These are phyloP conservation scores for Cinnamomum micranthum DNA, from an alignment of 164 flowering plant species.

Conservation along the genomic window DNA sequence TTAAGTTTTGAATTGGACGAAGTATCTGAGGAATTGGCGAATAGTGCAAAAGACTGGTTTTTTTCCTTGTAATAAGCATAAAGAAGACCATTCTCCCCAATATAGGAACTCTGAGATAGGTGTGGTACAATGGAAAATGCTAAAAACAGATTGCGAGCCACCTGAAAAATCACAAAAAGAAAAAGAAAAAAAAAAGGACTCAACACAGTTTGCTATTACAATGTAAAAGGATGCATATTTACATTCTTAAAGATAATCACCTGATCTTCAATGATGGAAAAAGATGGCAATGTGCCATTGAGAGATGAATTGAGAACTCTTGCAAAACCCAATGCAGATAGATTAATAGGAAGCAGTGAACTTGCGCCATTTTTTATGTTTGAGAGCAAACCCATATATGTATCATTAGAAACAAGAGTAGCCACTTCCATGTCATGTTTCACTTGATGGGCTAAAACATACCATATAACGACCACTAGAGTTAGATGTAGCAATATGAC, in stretches of 20 bases:
- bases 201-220: neutral
- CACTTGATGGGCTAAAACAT: neutral
- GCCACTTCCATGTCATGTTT: slow-evolving; percentile 14
- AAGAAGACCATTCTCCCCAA: slow-evolving; percentile 43
- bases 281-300: slow-evolving; percentile 13
- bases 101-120: slow-evolving; percentile 45
- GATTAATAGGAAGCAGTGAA: slow-evolving; percentile 16
- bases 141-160: slow-evolving; percentile 43
- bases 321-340: slow-evolving; percentile 27
- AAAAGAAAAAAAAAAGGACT: neutral
- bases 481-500: slow-evolving; percentile 25
- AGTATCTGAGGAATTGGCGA: slow-evolving; percentile 34
- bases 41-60: slow-evolving; percentile 30
- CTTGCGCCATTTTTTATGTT: slow-evolving; percentile 23
- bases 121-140: slow-evolving; percentile 28
- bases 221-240: neutral
- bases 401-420: neutral
- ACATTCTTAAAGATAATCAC: slow-evolving; percentile 12
- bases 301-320: slow-evolving; percentile 24
- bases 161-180: slow-evolving; percentile 27
- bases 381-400: slow-evolving; percentile 11
- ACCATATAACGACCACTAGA: slow-evolving; percentile 25
- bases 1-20: neutral
- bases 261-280: slow-evolving; percentile 20
- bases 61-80: slow-evolving; percentile 38